Evolutionary conservation across 768 basidiomycete genomes (phyloP), one percentile per base, ranked within the genome.

Genomic region (Pleurotus platypus): DNA sequence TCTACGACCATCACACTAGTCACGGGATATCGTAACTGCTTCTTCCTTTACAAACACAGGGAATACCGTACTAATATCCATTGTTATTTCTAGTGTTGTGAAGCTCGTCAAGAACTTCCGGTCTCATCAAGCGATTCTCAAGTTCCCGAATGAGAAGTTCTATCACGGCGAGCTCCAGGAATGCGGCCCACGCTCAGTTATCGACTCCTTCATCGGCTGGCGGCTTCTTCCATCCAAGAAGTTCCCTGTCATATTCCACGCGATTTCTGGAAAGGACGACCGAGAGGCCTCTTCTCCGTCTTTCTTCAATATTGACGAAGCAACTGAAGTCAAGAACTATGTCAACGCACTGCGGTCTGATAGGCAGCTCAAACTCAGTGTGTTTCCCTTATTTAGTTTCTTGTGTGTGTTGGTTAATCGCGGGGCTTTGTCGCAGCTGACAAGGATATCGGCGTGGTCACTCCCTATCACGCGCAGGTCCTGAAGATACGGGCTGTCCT

Each of bases 381-480:
- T 50, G 76, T 67, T 56, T 35, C 56, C 48, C 48, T 38, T 35
- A 11, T 35, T 35, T 9, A 24, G 24, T 35, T 30, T 7, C 9
- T 35, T 35, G 30, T 55, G 27, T 57, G 70, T 22, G 49, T 70
- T 2, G 40, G 61, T 1, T 73, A 63, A 37, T 47, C 7, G 35
- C 7, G 2, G 11, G 4, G 24, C 5, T 8, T 11, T 9, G 35
- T 1, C 46, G 22, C 40, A 82, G 79, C 67, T n/a, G 69, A 73
- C 11, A 63, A 69, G 9, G 74, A 88, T 56, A 85, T 87, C 59
- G 86, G 85, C n/a, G 68, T 88, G n/a, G 86, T 88, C 18, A 72
- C 86, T 0, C 87, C 87, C 1, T 89, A 89, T 61, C 77, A 83
- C 63, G 84, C 84, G 1, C 87, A 89, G 62, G 69, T 75, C 26